Evolutionary conservation across 1,139 yeast genomes (phyloP), one percentile per base, ranked within the genome.

Genomic region (Sugiyamaella novakii): DNA sequence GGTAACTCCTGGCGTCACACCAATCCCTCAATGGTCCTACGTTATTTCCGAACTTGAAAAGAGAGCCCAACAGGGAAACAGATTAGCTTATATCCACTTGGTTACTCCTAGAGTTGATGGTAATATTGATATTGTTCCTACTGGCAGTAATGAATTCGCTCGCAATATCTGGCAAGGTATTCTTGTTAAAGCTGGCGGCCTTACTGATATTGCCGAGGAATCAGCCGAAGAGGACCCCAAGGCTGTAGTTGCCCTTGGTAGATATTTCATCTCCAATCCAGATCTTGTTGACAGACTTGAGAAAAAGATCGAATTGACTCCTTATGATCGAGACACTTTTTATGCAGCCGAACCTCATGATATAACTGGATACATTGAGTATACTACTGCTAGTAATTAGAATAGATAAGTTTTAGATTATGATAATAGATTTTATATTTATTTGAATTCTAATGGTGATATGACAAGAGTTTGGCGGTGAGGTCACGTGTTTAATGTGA

Each of bases 261-360:
- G n/a, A n/a, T n/a, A n/a, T n/a, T n/a, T n/a, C n/a, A n/a, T n/a
- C 31, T 61, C 80, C 17, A 78, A 76, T 57, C 81, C 82, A 0
- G 81, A 77, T 56, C 61, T 77, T 27, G 69, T 72, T 11, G 58
- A 64, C 17, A 66, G 78, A 52, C 59, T 77, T 45, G 66, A 67
- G 51, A 55, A 70, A 41, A 71, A 70, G 18, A 24, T 55, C 40
- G 53, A 60, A 54, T 46, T 63, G 55, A 66, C 59, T 37, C 51
- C 60, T 15, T 71, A 70, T 50, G 59, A 68, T 45, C 58, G 76
- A 51, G 50, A 43, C 12, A 57, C 65, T 6, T 73, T 72, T 57
- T 73, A 74, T 57, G 49, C 60, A 12, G 54, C 54, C 6, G 61
- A 57, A 12, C 58, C 63, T 7, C 57, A 53, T 15, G 75, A 74